Evolutionary conservation across 305 asterid species (phyloP).

Genomic region (Fraxinus angustifolia): DNA sequence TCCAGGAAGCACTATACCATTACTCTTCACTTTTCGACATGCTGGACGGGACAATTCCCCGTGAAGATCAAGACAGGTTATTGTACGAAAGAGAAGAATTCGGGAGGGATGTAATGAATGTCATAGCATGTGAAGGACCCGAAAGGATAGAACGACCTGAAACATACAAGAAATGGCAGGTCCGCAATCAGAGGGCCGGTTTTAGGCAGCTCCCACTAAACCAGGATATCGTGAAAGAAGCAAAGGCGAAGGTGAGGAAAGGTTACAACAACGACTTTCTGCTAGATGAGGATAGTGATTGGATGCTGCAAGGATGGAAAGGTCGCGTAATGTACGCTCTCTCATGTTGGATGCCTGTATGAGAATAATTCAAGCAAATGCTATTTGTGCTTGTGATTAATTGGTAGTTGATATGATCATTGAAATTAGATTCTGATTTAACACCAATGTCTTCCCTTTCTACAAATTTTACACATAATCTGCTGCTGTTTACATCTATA

Average conservation of each 20-base stretch:
- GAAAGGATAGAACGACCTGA: constrained; percentile 74
- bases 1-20: constrained; percentile 57
- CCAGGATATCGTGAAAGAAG: constrained; percentile 36
- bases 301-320: constrained; percentile 89
- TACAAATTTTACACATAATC: not conserved
- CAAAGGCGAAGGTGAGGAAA: constrained; percentile 35
- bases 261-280: constrained; percentile 51
- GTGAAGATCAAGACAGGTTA: constrained; percentile 45
- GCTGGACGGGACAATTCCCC: constrained; percentile 53
- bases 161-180: constrained; percentile 68
- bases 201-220: constrained; percentile 43
- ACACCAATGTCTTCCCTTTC: not conserved
- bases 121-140: constrained; percentile 64
- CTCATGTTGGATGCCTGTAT: constrained; percentile 59
- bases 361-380: not conserved
- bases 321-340: constrained; percentile 57
- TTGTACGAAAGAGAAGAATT: constrained; percentile 49
- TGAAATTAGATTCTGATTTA: not conserved
- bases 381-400: not conserved
- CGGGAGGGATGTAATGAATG: constrained; percentile 62
- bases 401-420: not conserved
- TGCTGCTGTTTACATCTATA: not conserved
- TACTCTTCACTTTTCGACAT: constrained; percentile 60
- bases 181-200: constrained; percentile 54
- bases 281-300: constrained; percentile 51